These are phyloP conservation scores for Rhynchosporium agropyri DNA, from an alignment of 2,329 filamentous ascomycete species.

Conservation along the genomic window DNA sequence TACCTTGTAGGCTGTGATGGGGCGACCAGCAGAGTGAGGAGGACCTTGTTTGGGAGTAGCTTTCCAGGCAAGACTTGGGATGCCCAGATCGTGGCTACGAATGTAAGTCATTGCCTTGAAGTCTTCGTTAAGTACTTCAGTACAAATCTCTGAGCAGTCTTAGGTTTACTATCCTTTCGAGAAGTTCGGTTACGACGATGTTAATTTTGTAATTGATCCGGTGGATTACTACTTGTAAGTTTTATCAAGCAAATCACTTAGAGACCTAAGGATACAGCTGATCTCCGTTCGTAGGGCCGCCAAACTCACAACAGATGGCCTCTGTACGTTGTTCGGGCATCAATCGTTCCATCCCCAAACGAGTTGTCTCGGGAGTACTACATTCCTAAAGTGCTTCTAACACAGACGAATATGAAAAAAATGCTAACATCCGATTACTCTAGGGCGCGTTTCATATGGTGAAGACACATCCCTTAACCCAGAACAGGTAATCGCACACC, in stretches of 20 bases:
- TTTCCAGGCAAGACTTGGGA: conserved; percentile 64
- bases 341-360: too few species aligned
- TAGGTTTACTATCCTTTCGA: conserved; percentile 65
- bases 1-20: conserved; percentile 62
- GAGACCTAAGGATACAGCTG: background rate
- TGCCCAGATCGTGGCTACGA: conserved; percentile 63
- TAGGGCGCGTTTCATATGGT: conserved; percentile 62
- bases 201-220: conserved; percentile 64
- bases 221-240: conserved; percentile 60
- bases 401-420: too few species aligned
- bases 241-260: too few species aligned
- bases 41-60: conserved; percentile 54
- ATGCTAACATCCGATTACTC: too few species aligned
- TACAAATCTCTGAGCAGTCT: background rate
- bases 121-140: background rate
- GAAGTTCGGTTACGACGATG: conserved; percentile 56
- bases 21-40: conserved; percentile 52
- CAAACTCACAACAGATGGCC: conserved; percentile 57
- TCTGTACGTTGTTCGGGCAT: conserved; percentile 44
- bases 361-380: too few species aligned
- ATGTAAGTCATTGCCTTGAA: conserved; percentile 45
- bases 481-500: conserved; percentile 56
- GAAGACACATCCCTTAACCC: conserved; percentile 55
- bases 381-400: too few species aligned
- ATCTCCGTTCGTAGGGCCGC: conserved; percentile 46